Base-by-base conservation (phyloP, 2,329 filamentous ascomycete species). In the Coniochaeta hoffmannii region DNA sequence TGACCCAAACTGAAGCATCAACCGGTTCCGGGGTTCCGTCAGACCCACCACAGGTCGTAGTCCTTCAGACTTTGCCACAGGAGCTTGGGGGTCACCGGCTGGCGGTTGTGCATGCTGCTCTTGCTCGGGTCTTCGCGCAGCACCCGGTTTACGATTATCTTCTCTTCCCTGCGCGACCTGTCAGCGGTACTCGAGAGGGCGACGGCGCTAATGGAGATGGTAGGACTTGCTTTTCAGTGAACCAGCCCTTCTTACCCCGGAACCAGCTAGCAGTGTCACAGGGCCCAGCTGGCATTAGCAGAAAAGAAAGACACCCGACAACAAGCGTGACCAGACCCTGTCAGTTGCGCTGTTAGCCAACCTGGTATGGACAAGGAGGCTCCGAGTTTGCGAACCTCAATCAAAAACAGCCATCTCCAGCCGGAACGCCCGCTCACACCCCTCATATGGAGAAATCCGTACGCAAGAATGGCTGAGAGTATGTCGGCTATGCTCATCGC, bases 121-220 rank as follows among this genome's bases (percentile, higher is more conserved):
- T 82, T 83, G 46, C 73, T 76, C 0, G 82, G 82, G 55, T 85
- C 83, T 46, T 87, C 83, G 1, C 83, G 77, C 8, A 77, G 61
- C 9, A 76, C 67, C 1, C 85, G 73, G 60, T 85, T 86, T 36
- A 86, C 80, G 2, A 86, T 74, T 56, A 87, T 85, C 22, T 71
- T 71, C 56, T 84, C 78, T 59, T 86, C 82, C 15, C 77, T 67
- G 17, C 50, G 8, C 0, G 2, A 1, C 14, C 9, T 50, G 3
- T n/a, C 31, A 44, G 9, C 32, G 56, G 55, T 49, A 28, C n/a
- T 22, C 17, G 15, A 4, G 34, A 15, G 3, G 11, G 12, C 1
- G 2, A 41, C 36, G 12, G 38, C 19, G 5, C 19, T 5, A 46
- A 41, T 22, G n/a, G 28, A 19, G 9, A 9, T 36, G 17, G n/a